Evolutionary conservation across 2,329 filamentous ascomycete species (phyloP).

Genomic region (Neonectria neomacrospora): DNA sequence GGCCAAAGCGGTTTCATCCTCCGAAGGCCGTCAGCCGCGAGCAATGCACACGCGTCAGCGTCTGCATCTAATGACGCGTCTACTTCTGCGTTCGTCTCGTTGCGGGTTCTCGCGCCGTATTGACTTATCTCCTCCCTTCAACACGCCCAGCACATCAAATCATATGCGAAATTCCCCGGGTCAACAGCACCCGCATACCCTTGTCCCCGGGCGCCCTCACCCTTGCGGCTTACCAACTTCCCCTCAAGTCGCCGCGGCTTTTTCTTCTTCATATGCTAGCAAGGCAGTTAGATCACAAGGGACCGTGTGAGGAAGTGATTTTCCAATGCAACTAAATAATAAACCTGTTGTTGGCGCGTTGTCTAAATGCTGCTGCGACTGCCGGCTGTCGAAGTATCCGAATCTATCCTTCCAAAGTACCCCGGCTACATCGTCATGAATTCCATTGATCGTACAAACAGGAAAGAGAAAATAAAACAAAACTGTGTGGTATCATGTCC

Average conservation of each 20-base stretch:
- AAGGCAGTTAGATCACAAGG: background rate
- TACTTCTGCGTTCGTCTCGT: background rate
- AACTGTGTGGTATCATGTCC: slow-evolving; percentile 7
- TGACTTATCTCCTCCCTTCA: background rate
- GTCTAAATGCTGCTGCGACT: slow-evolving; percentile 9
- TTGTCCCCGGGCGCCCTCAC: background rate
- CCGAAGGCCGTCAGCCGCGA: slow-evolving; percentile 2
- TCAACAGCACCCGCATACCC: background rate
- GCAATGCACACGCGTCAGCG: slow-evolving; percentile 6
- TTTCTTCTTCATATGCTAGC: background rate
- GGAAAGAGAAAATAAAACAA: background rate
- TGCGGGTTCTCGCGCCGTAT: background rate
- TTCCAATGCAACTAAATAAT: slow-evolving; percentile 2
- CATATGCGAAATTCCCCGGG: slow-evolving; percentile 7
- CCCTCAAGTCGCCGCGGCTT: background rate
- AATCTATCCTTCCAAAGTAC: slow-evolving; percentile 5
- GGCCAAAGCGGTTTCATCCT: slow-evolving; percentile 16
- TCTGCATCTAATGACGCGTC: background rate
- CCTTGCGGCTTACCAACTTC: background rate
- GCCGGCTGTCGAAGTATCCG: background rate
- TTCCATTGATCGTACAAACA: slow-evolving; percentile 9
- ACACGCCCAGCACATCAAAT: background rate
- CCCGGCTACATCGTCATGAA: background rate
- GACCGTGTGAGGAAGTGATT: background rate
- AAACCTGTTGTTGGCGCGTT: background rate